phyloP scores from a whole-genome alignment of 169 alveolate species.

The Eimeria praecox region DNA sequence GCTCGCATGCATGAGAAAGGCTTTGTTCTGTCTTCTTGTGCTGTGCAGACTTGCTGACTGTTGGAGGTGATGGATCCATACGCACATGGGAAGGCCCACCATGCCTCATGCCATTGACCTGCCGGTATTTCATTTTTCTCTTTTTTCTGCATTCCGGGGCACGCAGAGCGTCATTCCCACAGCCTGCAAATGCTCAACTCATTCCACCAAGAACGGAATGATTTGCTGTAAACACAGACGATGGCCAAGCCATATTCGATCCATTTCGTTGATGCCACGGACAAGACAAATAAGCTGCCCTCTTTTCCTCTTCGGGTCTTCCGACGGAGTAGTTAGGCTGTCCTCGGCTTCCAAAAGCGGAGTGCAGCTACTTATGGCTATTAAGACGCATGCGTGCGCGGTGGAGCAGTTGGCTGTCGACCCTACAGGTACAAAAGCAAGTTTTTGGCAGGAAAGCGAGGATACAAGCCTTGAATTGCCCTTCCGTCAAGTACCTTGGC shows the following conservation, averaged over 20 bases:
- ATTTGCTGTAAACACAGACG: constrained; percentile 8
- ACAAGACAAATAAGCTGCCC: not conserved
- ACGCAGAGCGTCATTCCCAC: not conserved
- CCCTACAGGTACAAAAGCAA: constrained; percentile 42
- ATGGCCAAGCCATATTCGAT: constrained; percentile 22
- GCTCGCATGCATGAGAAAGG: not conserved
- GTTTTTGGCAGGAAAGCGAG: not conserved
- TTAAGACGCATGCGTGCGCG: constrained; percentile 51
- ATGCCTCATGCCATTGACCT: constrained; percentile 45
- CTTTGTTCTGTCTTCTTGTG: not conserved
- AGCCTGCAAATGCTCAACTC: not conserved
- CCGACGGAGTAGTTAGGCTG: constrained; percentile 58
- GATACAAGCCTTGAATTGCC: not conserved
- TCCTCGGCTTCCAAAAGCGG: constrained; percentile 6
- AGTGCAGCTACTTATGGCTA: constrained; percentile 30
- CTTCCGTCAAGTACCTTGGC: not conserved
- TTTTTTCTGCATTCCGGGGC: not conserved
- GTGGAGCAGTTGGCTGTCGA: constrained; percentile 48
- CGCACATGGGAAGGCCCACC: constrained; percentile 67
- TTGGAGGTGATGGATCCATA: constrained; percentile 52
- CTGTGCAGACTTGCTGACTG: constrained; percentile 40
- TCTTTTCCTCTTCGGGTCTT: constrained; percentile 15
- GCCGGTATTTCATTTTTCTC: constrained; percentile 32
- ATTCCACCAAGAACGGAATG: not conserved
- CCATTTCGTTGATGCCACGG: constrained; percentile 47